Conservation (phyloP, 306 rosid genomes). For the Ammopiptanthus mongolicus region DNA sequence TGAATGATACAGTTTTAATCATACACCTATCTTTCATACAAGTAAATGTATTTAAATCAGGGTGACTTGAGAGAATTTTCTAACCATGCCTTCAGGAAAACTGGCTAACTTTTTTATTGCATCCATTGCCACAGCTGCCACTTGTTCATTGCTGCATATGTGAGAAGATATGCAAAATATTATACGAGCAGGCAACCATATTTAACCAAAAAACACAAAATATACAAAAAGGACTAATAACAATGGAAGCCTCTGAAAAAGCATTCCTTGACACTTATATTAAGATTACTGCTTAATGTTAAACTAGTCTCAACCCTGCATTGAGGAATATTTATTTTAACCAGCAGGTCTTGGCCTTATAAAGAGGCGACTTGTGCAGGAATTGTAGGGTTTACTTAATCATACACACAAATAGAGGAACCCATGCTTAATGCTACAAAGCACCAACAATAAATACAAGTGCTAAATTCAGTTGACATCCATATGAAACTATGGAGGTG, state of each 20-base stretch:
- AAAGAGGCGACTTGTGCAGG: not conserved
- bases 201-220: not conserved
- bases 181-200: not conserved
- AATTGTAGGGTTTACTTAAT: not conserved
- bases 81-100: constrained; percentile 74
- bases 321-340: not conserved
- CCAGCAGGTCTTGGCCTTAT: not conserved
- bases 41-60: constrained; percentile 2
- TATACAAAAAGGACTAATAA: not conserved
- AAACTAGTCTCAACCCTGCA: not conserved
- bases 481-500: not conserved
- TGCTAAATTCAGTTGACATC: not conserved
- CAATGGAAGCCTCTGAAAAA: not conserved
- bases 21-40: constrained; percentile 9
- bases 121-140: constrained; percentile 60
- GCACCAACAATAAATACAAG: constrained; percentile 3
- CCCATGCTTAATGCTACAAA: not conserved
- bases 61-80: constrained; percentile 12
- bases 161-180: constrained; percentile 5
- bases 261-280: not conserved
- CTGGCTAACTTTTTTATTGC: constrained; percentile 62
- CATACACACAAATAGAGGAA: not conserved
- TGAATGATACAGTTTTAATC: not conserved
- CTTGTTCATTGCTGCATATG: constrained; percentile 62
- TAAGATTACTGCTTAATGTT: not conserved